phyloP scores from a whole-genome alignment of 179 eudicot species.

The Spergularia azorica region DNA sequence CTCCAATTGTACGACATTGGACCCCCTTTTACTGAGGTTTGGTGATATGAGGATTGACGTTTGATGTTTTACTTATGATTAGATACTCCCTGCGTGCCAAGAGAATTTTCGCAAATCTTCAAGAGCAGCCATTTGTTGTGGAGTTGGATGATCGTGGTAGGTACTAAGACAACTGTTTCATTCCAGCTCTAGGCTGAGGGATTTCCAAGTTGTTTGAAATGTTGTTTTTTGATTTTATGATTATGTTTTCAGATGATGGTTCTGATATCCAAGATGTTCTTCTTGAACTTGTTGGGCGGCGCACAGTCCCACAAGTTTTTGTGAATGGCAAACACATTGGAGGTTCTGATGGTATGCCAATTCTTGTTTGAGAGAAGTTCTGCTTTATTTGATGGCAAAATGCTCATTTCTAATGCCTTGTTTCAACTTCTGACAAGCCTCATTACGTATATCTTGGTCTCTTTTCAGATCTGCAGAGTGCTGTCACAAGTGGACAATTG shows the following conservation, averaged over 20 bases:
- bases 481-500: conserved; percentile 63
- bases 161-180: background rate
- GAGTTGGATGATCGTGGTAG: conserved; percentile 93
- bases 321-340: conserved; percentile 96
- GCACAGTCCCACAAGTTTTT: conserved; percentile 96
- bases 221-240: background rate
- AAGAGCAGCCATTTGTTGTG: conserved; percentile 79
- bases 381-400: background rate
- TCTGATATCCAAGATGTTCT: conserved; percentile 75
- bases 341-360: conserved; percentile 80
- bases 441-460: conserved; percentile 9
- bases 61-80: conserved; percentile 16
- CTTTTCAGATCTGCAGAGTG: conserved; percentile 66
- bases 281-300: conserved; percentile 82
- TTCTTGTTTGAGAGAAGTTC: too few relatives aligned
- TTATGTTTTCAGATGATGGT: conserved; percentile 67
- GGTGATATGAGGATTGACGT: background rate
- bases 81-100: conserved; percentile 87
- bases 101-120: conserved; percentile 56
- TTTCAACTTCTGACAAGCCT: background rate
- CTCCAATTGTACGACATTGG: background rate
- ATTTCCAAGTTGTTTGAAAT: background rate
- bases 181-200: background rate
- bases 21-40: background rate
- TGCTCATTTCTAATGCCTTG: background rate